Conservation (phyloP, 371 early-diverging fungal species). For the Phascolomyces articulosus region DNA sequence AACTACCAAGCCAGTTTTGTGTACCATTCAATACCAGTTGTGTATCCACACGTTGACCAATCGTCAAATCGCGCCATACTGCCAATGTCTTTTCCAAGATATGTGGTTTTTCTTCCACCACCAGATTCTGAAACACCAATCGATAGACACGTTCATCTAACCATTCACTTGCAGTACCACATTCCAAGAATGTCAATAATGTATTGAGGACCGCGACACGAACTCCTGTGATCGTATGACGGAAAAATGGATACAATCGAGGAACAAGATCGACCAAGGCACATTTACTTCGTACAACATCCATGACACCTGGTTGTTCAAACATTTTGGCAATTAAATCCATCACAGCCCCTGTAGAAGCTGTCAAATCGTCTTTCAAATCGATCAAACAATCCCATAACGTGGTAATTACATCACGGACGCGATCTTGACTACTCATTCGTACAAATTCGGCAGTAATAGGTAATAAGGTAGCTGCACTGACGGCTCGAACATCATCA, state of each 20-base stretch:
- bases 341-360: slow-evolving; percentile 93
- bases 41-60: slow-evolving; percentile 35
- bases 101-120: slow-evolving; percentile 82
- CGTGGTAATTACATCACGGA: slow-evolving; percentile 73
- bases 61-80: slow-evolving; percentile 73
- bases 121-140: slow-evolving; percentile 87
- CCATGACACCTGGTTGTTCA: slow-evolving; percentile 62
- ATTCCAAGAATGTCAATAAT: slow-evolving; percentile 74
- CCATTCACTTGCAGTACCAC: slow-evolving; percentile 72
- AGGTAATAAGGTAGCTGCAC: slow-evolving; percentile 89
- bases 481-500: slow-evolving; percentile 94
- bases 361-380: slow-evolving; percentile 88
- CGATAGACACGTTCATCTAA: slow-evolving; percentile 76
- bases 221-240: slow-evolving; percentile 90
- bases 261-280: slow-evolving; percentile 78
- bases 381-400: slow-evolving; percentile 88
- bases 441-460: slow-evolving; percentile 81
- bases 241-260: slow-evolving; percentile 89
- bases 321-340: slow-evolving; percentile 89
- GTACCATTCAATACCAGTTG: slow-evolving; percentile 42
- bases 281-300: slow-evolving; percentile 52
- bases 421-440: slow-evolving; percentile 59
- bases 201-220: slow-evolving; percentile 87
- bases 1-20: slow-evolving; percentile 51
- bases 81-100: slow-evolving; percentile 66